Percentiles rank a stretch among this genome's conserved stretches.
Evolutionary conservation across 768 basidiomycete genomes (phyloP).

Genomic region (Leccinum subtestaceum): DNA sequence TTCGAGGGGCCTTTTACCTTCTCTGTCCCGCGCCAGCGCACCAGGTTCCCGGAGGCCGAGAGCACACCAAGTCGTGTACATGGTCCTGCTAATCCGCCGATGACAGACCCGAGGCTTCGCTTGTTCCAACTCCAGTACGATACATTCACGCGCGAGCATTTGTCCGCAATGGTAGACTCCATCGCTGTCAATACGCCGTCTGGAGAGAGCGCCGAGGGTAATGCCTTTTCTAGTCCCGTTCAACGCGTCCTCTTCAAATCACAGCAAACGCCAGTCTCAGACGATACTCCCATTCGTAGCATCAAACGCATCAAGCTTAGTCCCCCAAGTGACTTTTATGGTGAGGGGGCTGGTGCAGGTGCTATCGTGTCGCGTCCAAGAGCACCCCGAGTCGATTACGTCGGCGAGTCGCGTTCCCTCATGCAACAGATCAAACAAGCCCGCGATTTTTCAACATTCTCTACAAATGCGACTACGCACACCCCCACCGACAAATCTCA

Average conservation of each 20-base stretch:
- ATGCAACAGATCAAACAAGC: conserved; percentile 81
- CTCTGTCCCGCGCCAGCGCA: conserved; percentile 49
- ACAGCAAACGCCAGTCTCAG: conserved; percentile 40
- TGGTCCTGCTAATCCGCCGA: conserved; percentile 30
- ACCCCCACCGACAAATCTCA: conserved; percentile 19
- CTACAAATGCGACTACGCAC: conserved; percentile 51
- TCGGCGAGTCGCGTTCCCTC: conserved; percentile 71
- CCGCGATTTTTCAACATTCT: conserved; percentile 74
- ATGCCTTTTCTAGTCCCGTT: conserved; percentile 43
- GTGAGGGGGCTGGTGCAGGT: conserved; percentile 46
- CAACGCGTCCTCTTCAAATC: conserved; percentile 45
- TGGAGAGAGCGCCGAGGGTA: conserved; percentile 44
- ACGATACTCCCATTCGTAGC: conserved; percentile 60
- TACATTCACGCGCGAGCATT: conserved; percentile 91
- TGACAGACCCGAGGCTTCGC: conserved; percentile 72
- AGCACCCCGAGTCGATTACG: conserved; percentile 59
- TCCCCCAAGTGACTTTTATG: conserved; percentile 57
- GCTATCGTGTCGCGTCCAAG: conserved; percentile 50
- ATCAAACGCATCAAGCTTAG: conserved; percentile 80
- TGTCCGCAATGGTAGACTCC: conserved; percentile 91
- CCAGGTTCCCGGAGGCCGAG: conserved; percentile 50
- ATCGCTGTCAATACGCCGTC: conserved; percentile 82
- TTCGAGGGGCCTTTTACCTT: conserved; percentile 74
- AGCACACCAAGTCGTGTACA: conserved; percentile 48
- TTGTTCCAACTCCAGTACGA: conserved; percentile 95